phyloP scores from a whole-genome alignment of 1,284 basidiomycete genomes.

The Tranzscheliella williamsii region DNA sequence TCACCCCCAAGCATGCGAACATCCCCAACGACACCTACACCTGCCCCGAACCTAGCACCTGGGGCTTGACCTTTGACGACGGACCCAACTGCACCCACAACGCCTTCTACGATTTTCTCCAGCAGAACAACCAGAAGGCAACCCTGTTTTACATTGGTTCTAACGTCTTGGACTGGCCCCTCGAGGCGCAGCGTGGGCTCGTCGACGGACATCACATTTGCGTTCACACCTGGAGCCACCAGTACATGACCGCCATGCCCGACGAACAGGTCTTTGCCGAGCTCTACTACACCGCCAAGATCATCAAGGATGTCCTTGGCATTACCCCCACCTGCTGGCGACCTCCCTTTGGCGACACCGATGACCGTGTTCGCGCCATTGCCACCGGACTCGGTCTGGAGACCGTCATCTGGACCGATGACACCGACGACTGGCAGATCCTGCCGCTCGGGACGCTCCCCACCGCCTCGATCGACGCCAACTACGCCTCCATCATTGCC shows the following conservation, averaged over 20 bases:
- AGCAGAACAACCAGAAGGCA: conserved; percentile 64
- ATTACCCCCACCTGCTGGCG: conserved; percentile 64
- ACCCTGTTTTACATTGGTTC: conserved; percentile 65
- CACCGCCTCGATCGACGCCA: conserved; percentile 57
- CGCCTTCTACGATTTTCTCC: conserved; percentile 65
- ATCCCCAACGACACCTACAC: conserved; percentile 61
- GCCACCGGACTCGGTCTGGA: conserved; percentile 64
- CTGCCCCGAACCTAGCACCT: conserved; percentile 64
- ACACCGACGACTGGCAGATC: conserved; percentile 63
- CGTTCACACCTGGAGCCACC: conserved; percentile 63
- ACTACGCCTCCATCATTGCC: conserved; percentile 64
- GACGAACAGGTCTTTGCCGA: conserved; percentile 66
- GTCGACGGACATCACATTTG: conserved; percentile 56
- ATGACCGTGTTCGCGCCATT: conserved; percentile 66
- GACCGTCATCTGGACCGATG: conserved; percentile 65
- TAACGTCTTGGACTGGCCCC: conserved; percentile 66
- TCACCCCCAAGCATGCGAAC: conserved; percentile 51
- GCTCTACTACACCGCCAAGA: conserved; percentile 66
- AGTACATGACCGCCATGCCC: conserved; percentile 65
- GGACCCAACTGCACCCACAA: conserved; percentile 64
- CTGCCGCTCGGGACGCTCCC: conserved; percentile 58
- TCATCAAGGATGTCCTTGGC: conserved; percentile 65
- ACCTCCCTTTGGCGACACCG: conserved; percentile 65
- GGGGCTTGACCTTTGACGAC: conserved; percentile 66
- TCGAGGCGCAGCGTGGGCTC: conserved; percentile 65